Percentiles rank a stretch among this genome's conserved stretches.
Conservation (phyloP, 306 rosid species). For the Boehmeria nivea region DNA sequence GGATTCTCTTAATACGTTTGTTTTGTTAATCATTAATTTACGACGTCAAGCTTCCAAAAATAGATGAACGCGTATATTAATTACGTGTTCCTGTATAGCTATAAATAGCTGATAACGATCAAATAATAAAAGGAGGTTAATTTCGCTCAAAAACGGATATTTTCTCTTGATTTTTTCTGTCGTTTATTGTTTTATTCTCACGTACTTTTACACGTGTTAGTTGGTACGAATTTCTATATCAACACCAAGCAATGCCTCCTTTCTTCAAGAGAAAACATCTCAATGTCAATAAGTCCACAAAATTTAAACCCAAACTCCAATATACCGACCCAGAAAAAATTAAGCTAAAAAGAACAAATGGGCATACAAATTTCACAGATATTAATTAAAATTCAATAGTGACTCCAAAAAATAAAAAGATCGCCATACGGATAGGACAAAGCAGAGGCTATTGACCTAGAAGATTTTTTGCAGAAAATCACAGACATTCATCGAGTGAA, state of each 20-base stretch:
- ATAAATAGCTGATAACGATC: too few relatives aligned
- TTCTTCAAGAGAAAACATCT: neutral
- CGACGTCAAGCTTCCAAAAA: too few relatives aligned
- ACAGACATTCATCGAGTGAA: neutral
- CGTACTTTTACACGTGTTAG: too few relatives aligned
- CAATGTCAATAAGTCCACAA: neutral
- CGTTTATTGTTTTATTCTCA: too few relatives aligned
- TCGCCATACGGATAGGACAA: constrained; percentile 44
- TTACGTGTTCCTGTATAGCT: too few relatives aligned
- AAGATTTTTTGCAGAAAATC: constrained; percentile 34
- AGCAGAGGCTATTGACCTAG: constrained; percentile 40
- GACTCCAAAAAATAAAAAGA: constrained; percentile 13
- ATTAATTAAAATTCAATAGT: neutral
- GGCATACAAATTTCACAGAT: neutral
- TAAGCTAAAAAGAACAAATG: neutral
- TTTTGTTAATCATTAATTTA: too few relatives aligned
- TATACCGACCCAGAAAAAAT: neutral
- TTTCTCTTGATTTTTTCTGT: too few relatives aligned
- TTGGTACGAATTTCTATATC: too few relatives aligned
- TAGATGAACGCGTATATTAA: too few relatives aligned
- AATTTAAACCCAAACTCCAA: neutral
- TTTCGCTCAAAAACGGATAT: too few relatives aligned
- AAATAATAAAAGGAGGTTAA: too few relatives aligned
- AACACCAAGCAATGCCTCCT: neutral
- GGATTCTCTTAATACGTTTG: too few relatives aligned